Base-by-base conservation (phyloP, 371 early-diverging fungal species). In the Haplosporangium sp. region DNA sequence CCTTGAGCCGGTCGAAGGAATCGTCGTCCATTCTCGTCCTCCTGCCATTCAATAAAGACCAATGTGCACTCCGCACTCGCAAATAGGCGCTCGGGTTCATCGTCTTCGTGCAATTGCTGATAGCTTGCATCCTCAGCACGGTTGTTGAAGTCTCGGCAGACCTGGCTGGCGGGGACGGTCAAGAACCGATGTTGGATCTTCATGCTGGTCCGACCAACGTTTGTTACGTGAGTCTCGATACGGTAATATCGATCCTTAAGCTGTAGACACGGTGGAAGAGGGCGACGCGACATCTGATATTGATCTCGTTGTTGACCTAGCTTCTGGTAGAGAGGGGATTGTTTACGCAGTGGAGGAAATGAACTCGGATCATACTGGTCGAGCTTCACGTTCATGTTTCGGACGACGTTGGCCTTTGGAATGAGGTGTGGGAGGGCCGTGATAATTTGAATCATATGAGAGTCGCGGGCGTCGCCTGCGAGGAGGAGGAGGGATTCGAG, bases 401-500 rank as follows among this genome's bases (percentile, higher is more conserved):
- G 67, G 13, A 67, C 67, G 47, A 77, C 77, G 14, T 53, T 57
- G 6, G 14, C 53, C 0, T 23, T 59, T 16, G 46, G n/a, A 29
- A 59, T 50, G 62, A 62, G 54, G 14, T 64, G 56, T 2, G 70
- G 66, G 41, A 66, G 51, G 8, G 55, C 23, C 0, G 21, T 11
- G 38, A 62, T 18, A 47, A 77, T 56, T 37, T 64, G 67, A 1
- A 13, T 6, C 0, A 69, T 13, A 23, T 64, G 60, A 12, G 40
- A 40, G 37, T 54, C 61, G 45, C 77, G 59, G 29, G 67, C 64
- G 43, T 77, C 63, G 61, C 67, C 67, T 16, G 55, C 37, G 5
- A 71, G 23, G 6, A 67, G 72, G 52, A 77, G 71, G 41, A 77
- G 67, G 6, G 67, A 16, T 13, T 77, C 77, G 16, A 77, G 48